phyloP scores from a whole-genome alignment of 768 basidiomycete species.

The Leccinum subgranulosum region DNA sequence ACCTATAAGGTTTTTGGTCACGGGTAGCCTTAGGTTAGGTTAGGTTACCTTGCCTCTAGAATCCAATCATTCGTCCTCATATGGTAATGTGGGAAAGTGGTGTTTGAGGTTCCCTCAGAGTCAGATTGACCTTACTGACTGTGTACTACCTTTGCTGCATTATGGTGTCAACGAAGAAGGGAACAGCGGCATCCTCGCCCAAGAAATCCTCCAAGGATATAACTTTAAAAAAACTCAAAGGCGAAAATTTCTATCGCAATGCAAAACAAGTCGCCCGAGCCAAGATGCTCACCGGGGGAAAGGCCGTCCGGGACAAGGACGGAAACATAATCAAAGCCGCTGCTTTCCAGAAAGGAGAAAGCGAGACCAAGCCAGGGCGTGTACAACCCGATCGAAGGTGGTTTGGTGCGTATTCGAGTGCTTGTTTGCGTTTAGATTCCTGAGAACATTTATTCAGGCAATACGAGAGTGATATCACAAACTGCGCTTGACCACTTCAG shows the following conservation, averaged over 20 bases:
- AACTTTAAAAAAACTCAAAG: conserved; percentile 71
- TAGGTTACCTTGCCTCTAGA: too few species aligned
- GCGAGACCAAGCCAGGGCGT: conserved; percentile 83
- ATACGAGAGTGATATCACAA: conserved; percentile 98
- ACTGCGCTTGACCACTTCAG: conserved; percentile 95
- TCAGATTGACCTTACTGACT: neutral
- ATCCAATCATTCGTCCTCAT: neutral
- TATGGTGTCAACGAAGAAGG: conserved; percentile 33
- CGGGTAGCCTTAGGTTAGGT: too few species aligned
- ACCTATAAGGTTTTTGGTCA: too few species aligned
- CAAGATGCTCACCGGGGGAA: conserved; percentile 92
- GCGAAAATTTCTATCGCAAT: conserved; percentile 98
- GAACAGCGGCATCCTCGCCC: conserved; percentile 23
- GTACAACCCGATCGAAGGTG: conserved; percentile 95
- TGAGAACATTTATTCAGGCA: conserved; percentile 51
- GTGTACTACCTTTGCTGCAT: neutral
- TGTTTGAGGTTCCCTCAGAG: too few species aligned
- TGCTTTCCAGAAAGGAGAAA: conserved; percentile 94
- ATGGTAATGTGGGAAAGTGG: conserved; percentile 11
- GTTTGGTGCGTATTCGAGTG: conserved; percentile 71
- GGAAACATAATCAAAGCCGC: conserved; percentile 94
- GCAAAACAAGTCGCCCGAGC: conserved; percentile 81
- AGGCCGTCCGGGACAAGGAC: conserved; percentile 84
- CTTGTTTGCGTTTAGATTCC: neutral
- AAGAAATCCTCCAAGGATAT: conserved; percentile 47